A percentile compares a stretch with the other conserved stretches of the same genome.
Evolutionary conservation across 2,329 filamentous ascomycete genomes (phyloP).

Genomic region (Aspergillus japonicus): DNA sequence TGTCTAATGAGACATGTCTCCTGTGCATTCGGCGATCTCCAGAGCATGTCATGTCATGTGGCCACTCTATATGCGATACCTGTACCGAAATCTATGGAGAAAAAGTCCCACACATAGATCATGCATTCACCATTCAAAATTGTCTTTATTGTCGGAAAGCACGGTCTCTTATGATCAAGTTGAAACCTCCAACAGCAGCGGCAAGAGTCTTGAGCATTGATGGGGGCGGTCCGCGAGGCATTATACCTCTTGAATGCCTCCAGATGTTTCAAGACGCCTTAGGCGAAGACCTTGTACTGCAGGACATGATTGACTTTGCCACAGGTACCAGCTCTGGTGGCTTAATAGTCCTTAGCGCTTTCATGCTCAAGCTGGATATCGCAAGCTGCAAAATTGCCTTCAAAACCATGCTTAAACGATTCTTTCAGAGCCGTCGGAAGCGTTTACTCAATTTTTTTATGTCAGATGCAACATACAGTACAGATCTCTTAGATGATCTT

Average conservation of each 20-base stretch:
- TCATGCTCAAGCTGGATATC: neutral
- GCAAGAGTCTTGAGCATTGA: conserved; percentile 3
- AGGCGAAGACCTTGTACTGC: neutral
- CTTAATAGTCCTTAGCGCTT: neutral
- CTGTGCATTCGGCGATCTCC: neutral
- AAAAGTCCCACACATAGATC: neutral
- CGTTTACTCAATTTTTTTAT: neutral
- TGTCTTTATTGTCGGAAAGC: neutral
- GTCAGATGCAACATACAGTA: neutral
- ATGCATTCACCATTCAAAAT: neutral
- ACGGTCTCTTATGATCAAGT: neutral
- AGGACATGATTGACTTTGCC: neutral
- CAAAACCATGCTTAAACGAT: neutral
- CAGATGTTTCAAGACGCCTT: conserved; percentile 2
- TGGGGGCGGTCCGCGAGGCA: neutral
- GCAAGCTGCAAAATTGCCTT: neutral
- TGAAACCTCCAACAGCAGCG: conserved; percentile 1
- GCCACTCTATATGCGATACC: neutral
- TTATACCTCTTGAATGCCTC: neutral
- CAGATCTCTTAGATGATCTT: neutral
- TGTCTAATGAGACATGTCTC: neutral
- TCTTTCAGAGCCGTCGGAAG: neutral
- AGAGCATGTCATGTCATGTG: neutral
- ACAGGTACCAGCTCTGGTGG: conserved; percentile 4
- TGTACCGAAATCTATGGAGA: neutral